These are phyloP conservation scores for Oligophagozyma castellii DNA, from an alignment of 1,139 yeast genomes.

Conservation along the genomic window DNA sequence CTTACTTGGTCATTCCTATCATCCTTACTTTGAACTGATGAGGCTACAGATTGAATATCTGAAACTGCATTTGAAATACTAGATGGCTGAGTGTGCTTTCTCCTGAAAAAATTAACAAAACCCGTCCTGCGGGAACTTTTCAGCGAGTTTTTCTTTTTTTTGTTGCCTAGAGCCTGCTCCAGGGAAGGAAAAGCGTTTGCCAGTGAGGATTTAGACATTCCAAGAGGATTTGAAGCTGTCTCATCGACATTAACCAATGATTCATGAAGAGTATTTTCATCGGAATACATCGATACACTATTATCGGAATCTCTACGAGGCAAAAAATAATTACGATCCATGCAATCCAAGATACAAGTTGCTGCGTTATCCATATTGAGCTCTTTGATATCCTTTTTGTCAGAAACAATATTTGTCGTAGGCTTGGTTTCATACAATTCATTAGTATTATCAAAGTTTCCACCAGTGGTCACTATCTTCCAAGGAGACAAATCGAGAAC, in stretches of 20 bases:
- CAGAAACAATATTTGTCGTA: slow-evolving; percentile 7
- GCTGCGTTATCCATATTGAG: slow-evolving; percentile 8
- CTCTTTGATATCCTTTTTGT: slow-evolving; percentile 7
- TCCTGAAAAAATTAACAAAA: slow-evolving; percentile 11
- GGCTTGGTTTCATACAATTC: background rate
- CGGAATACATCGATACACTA: background rate
- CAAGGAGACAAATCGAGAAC: slow-evolving; percentile 15
- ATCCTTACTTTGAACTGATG: background rate
- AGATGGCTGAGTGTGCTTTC: slow-evolving; percentile 7
- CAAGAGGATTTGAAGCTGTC: background rate
- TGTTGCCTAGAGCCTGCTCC: slow-evolving; percentile 1
- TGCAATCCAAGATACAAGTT: slow-evolving; percentile 12
- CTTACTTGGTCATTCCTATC: background rate
- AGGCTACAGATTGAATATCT: background rate
- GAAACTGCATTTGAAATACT: background rate
- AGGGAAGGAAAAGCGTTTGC: background rate
- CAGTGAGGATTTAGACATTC: background rate
- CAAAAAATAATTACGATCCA: slow-evolving; percentile 10
- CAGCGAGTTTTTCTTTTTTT: slow-evolving; percentile 2
- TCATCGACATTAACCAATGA: background rate
- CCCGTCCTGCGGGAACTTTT: slow-evolving; percentile 7
- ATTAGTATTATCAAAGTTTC: slow-evolving; percentile 6
- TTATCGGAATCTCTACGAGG: slow-evolving; percentile 2
- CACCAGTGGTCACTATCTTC: too few relatives aligned
- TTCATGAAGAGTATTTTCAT: background rate